Percentiles rank a stretch among this genome's conserved stretches.
phyloP scores from a whole-genome alignment of 257 asterid species.

The Forsythia viridissima region DNA sequence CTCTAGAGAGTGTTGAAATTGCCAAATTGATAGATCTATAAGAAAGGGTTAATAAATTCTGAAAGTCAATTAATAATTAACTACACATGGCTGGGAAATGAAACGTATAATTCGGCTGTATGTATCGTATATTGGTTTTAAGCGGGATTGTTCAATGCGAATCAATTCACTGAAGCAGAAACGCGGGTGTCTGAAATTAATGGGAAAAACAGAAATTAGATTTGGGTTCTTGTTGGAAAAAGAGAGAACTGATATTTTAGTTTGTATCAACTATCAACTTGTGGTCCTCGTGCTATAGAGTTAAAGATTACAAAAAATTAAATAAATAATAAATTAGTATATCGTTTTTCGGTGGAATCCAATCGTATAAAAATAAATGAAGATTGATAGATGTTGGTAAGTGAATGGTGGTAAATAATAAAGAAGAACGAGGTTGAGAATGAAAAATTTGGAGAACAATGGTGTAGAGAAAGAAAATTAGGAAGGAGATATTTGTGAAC shows the following conservation, averaged over 20 bases:
- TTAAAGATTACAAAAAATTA: too few relatives aligned
- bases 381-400: too few relatives aligned
- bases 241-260: background rate
- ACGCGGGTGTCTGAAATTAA: background rate
- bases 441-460: too few relatives aligned
- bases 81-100: background rate
- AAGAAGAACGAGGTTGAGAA: too few relatives aligned
- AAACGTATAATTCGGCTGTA: background rate
- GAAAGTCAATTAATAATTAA: background rate
- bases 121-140: background rate
- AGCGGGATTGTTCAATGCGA: background rate
- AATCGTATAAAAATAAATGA: too few relatives aligned
- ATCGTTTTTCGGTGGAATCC: too few relatives aligned
- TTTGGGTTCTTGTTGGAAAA: background rate
- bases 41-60: background rate
- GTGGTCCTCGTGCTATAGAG: too few relatives aligned
- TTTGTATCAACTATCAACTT: too few relatives aligned
- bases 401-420: too few relatives aligned
- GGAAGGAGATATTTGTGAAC: too few relatives aligned
- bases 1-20: background rate
- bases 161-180: background rate
- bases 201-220: background rate
- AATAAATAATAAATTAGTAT: too few relatives aligned
- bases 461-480: too few relatives aligned
- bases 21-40: background rate